phyloP scores from a whole-genome alignment of 2,329 filamentous ascomycete genomes.

The Penicillium sp. region DNA sequence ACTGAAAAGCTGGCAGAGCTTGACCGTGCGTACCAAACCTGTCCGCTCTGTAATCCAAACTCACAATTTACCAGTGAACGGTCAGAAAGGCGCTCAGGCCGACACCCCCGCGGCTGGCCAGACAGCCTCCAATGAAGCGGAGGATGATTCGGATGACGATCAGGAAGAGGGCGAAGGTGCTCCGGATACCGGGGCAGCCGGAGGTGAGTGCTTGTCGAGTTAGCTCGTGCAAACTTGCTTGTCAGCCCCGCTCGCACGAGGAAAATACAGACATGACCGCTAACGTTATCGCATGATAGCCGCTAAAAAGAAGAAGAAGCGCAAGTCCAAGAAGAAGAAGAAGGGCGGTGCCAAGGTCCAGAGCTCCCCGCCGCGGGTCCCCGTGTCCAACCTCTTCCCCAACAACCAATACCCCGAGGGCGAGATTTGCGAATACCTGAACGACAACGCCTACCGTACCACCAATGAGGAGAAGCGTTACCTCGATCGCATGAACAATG shows the following conservation, averaged over 20 bases:
- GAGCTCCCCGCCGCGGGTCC: slow-evolving; percentile 70
- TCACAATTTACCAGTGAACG: slow-evolving; percentile 36
- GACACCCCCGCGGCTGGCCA: slow-evolving; percentile 30
- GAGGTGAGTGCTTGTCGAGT: slow-evolving; percentile 27
- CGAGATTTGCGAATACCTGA: slow-evolving; percentile 70
- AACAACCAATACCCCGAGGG: slow-evolving; percentile 69
- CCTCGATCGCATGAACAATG: slow-evolving; percentile 72
- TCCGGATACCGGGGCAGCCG: slow-evolving; percentile 36
- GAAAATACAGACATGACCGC: slow-evolving; percentile 1
- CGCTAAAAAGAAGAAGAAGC: slow-evolving; percentile 78
- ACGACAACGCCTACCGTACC: slow-evolving; percentile 73
- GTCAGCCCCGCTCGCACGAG: not conserved
- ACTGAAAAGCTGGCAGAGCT: slow-evolving; percentile 41
- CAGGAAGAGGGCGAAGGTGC: slow-evolving; percentile 47
- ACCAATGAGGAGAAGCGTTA: slow-evolving; percentile 82
- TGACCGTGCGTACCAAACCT: slow-evolving; percentile 29
- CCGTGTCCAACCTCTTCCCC: slow-evolving; percentile 69
- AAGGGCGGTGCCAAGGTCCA: slow-evolving; percentile 59
- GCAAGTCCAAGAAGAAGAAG: slow-evolving; percentile 70
- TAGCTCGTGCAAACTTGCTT: not conserved
- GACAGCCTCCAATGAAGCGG: slow-evolving; percentile 45
- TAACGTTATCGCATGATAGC: slow-evolving; percentile 24
- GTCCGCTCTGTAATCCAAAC: slow-evolving; percentile 2
- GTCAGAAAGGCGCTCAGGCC: slow-evolving; percentile 34
- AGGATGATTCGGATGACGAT: slow-evolving; percentile 54